A percentile compares a stretch with the other conserved stretches of the same genome.
Evolutionary conservation across 108 stramenopile species (phyloP).

Genomic region (Fragilaria radians): DNA sequence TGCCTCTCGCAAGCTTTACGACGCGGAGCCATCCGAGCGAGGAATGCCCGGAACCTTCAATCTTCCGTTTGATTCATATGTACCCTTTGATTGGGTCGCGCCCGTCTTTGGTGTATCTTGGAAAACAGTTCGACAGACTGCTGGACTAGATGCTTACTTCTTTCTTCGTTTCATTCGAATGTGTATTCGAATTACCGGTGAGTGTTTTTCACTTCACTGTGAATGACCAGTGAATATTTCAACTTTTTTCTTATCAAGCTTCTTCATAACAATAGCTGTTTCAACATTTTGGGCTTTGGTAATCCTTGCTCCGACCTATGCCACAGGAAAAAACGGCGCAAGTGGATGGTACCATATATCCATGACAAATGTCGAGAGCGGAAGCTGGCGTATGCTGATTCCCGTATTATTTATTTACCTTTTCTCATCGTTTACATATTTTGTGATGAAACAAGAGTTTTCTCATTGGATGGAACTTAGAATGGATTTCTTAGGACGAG

Average conservation of each 20-base stretch:
- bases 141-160: slow-evolving; percentile 90
- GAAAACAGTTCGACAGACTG: slow-evolving; percentile 52
- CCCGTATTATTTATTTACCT: slow-evolving; percentile 82
- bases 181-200: slow-evolving; percentile 64
- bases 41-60: slow-evolving; percentile 3
- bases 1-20: slow-evolving; percentile 38
- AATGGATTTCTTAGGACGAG: slow-evolving; percentile 49
- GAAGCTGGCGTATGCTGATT: slow-evolving; percentile 72
- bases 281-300: slow-evolving; percentile 71
- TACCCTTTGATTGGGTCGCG: slow-evolving; percentile 64
- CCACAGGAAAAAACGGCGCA: slow-evolving; percentile 50
- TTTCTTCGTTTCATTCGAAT: slow-evolving; percentile 83
- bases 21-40: slow-evolving; percentile 6
- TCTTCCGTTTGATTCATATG: slow-evolving; percentile 5
- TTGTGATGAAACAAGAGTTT: slow-evolving; percentile 80
- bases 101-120: slow-evolving; percentile 63
- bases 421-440: slow-evolving; percentile 71
- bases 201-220: no score
- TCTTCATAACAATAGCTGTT: slow-evolving; percentile 42
- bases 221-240: no score
- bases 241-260: no score
- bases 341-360: slow-evolving; percentile 79
- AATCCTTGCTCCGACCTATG: slow-evolving; percentile 67
- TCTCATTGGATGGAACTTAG: slow-evolving; percentile 82
- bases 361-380: slow-evolving; percentile 69